These are phyloP conservation scores for Phytophthora sp. DNA, from an alignment of 352 stramenopile genomes.

Conservation along the genomic window DNA sequence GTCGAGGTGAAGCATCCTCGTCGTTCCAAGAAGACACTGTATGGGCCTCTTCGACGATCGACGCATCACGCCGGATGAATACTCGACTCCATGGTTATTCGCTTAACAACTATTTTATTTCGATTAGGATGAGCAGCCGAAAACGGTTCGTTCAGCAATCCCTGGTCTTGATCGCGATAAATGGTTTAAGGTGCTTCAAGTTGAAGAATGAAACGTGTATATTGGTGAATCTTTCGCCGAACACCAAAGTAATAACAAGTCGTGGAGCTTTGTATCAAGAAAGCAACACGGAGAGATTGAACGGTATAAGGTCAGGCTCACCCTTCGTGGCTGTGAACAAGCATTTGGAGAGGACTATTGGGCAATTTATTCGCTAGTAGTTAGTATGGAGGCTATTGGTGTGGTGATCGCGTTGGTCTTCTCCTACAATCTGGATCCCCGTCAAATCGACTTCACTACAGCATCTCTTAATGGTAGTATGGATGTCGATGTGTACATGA, in stretches of 20 bases:
- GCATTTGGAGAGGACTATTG: conserved; percentile 5
- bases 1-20: background rate
- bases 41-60: background rate
- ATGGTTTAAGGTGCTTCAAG: background rate
- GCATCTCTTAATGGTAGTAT: background rate
- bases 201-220: background rate
- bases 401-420: background rate
- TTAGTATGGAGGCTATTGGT: background rate
- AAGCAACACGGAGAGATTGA: conserved; percentile 5
- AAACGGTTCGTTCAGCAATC: background rate
- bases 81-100: background rate
- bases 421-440: background rate
- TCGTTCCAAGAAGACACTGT: background rate
- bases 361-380: conserved; percentile 1
- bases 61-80: too few relatives aligned
- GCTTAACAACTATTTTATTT: background rate
- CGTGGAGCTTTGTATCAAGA: background rate
- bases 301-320: background rate
- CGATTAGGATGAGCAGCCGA: background rate
- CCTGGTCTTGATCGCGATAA: background rate
- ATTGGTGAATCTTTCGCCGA: background rate
- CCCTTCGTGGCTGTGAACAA: conserved; percentile 4
- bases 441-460: background rate
- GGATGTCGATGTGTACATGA: background rate
- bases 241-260: conserved; percentile 5